phyloP scores from a whole-genome alignment of 768 basidiomycete genomes.

The Kondoa subrosea region DNA sequence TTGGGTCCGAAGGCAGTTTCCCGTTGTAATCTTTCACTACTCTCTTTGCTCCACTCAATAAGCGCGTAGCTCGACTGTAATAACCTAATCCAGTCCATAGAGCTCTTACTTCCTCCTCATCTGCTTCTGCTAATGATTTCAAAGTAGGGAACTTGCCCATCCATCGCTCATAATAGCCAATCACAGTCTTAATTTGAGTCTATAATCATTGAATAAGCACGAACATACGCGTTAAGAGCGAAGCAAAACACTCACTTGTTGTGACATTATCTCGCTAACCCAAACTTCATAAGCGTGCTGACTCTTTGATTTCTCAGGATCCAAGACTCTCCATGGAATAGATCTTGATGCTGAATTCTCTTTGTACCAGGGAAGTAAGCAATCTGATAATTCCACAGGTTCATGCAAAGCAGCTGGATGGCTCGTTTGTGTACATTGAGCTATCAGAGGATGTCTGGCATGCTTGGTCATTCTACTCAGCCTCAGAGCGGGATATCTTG shows the following conservation, averaged over 20 bases:
- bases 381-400: not conserved
- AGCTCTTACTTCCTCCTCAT: constrained; percentile 67
- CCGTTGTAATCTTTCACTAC: constrained; percentile 51
- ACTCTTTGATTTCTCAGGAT: constrained; percentile 40
- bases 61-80: constrained; percentile 38
- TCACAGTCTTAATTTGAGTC: constrained; percentile 38
- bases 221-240: not conserved
- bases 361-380: not conserved
- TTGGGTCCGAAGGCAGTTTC: constrained; percentile 58
- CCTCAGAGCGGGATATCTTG: not conserved
- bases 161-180: constrained; percentile 70
- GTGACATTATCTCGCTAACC: constrained; percentile 82
- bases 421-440: not conserved
- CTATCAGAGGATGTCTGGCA: not conserved
- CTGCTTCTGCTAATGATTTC: constrained; percentile 39
- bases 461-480: not conserved
- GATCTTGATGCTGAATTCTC: not conserved
- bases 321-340: not conserved
- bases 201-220: not conserved
- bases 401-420: not conserved
- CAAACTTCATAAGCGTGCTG: constrained; percentile 89
- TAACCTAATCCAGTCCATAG: constrained; percentile 54
- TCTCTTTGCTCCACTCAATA: constrained; percentile 69
- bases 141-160: constrained; percentile 21
- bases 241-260: constrained; percentile 50